Conservation (phyloP, 441 rosid genomes). For the Erysimum pusillum region DNA sequence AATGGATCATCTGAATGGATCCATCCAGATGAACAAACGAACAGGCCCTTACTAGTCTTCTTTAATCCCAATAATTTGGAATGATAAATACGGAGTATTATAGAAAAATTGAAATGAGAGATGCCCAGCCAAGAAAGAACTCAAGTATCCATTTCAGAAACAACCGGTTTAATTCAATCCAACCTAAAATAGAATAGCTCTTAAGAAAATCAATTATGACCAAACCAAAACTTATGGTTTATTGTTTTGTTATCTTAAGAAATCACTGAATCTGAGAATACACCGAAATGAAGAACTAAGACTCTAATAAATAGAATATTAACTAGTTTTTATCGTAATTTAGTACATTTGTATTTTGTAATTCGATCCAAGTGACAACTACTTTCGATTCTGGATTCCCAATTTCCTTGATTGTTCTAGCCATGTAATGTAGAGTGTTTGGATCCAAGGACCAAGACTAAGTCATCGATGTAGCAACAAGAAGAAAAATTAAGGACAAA, state of each 20-base stretch:
- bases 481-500: neutral
- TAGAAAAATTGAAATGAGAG: too few relatives aligned
- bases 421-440: neutral
- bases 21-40: too few relatives aligned
- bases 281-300: neutral
- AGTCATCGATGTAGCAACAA: constrained; percentile 16
- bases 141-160: neutral
- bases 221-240: neutral
- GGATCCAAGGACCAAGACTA: constrained; percentile 3
- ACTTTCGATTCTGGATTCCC: neutral
- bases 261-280: neutral
- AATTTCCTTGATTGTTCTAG: neutral
- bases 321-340: neutral
- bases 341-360: neutral
- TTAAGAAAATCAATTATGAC: neutral
- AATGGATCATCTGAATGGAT: too few relatives aligned
- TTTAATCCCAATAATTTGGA: neutral
- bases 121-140: neutral
- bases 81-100: neutral
- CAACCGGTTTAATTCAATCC: neutral
- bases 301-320: neutral
- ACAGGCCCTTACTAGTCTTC: too few relatives aligned
- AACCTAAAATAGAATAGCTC: neutral
- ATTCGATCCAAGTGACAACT: neutral
- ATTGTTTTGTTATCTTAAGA: neutral